A percentile compares a stretch with the other conserved stretches of the same genome.
Conservation (phyloP, 1,139 yeast genomes). For the Entelexis sorbosivorans region DNA sequence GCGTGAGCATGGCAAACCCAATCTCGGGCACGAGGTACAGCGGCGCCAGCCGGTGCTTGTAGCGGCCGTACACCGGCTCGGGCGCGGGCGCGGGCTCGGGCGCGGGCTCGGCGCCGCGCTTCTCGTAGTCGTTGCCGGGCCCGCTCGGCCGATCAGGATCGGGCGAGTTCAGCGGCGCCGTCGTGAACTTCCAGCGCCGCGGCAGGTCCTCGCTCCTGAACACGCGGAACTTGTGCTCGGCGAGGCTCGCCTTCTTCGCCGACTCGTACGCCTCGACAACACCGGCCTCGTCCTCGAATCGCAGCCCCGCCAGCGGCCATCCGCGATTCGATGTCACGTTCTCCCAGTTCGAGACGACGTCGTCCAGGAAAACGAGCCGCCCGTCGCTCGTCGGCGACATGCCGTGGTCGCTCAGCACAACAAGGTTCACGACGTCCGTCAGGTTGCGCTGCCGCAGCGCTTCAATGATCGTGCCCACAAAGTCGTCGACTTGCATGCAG, state of each 20-base stretch:
- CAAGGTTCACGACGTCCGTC: conserved; percentile 53
- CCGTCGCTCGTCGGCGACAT: conserved; percentile 75
- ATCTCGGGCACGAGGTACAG: conserved; percentile 74
- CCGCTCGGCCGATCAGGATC: neutral
- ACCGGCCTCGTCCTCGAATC: conserved; percentile 39
- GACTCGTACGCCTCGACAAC: conserved; percentile 34
- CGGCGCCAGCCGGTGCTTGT: conserved; percentile 61
- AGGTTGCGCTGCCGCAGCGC: conserved; percentile 48
- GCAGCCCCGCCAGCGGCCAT: conserved; percentile 79
- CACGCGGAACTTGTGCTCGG: conserved; percentile 32
- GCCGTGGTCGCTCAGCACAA: conserved; percentile 83
- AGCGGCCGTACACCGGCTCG: conserved; percentile 32
- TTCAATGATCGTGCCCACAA: conserved; percentile 41
- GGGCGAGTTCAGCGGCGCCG: conserved; percentile 24
- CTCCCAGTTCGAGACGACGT: conserved; percentile 41
- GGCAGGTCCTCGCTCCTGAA: conserved; percentile 53
- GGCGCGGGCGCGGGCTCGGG: neutral
- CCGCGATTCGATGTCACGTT: conserved; percentile 58
- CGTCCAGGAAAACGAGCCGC: conserved; percentile 58
- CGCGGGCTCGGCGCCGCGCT: neutral
- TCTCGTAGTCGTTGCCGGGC: conserved; percentile 5
- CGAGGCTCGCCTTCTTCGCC: conserved; percentile 5
- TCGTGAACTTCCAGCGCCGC: conserved; percentile 56
- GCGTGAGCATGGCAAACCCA: conserved; percentile 68
- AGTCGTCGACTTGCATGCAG: conserved; percentile 52